Conservation (phyloP, 163 green algal species). For the Trebouxiophyceae sp. region DNA sequence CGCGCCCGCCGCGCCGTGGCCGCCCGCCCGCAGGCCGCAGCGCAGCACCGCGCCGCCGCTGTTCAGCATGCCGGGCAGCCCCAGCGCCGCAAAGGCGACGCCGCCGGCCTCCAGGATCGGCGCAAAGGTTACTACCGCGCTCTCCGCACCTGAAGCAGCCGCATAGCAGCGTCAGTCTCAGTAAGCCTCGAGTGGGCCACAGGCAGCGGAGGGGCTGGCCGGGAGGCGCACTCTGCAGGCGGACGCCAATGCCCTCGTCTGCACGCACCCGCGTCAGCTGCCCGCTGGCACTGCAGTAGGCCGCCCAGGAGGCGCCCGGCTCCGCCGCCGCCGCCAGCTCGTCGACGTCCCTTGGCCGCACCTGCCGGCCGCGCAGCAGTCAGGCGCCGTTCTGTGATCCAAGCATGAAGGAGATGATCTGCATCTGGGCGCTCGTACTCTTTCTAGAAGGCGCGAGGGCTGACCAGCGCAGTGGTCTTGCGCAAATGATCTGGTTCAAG, state of each 20-base stretch:
- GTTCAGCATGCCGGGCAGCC: constrained; percentile 85
- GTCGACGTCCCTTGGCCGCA: constrained; percentile 38
- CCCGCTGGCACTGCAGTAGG: not conserved
- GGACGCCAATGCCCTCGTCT: not conserved
- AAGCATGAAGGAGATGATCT: too few species aligned
- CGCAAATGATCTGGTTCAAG: too few species aligned
- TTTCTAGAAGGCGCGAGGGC: too few species aligned
- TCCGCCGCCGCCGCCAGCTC: constrained; percentile 13
- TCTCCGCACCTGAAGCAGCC: constrained; percentile 17
- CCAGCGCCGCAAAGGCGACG: constrained; percentile 62
- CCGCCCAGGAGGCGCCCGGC: not conserved
- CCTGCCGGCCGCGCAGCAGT: too few species aligned
- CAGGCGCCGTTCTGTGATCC: too few species aligned
- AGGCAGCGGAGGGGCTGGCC: too few species aligned
- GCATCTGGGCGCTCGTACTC: too few species aligned
- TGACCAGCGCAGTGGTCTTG: too few species aligned
- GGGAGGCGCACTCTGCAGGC: not conserved
- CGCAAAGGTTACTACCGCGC: constrained; percentile 42
- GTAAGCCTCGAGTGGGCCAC: too few species aligned
- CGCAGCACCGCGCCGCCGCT: constrained; percentile 61
- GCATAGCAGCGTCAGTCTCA: too few species aligned
- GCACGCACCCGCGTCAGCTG: not conserved
- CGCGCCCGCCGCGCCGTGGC: not conserved
- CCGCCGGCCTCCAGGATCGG: constrained; percentile 13
- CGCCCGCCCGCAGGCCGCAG: constrained; percentile 1